A percentile compares a stretch with the other conserved stretches of the same genome.
phyloP scores from a whole-genome alignment of 2,329 filamentous ascomycete genomes.

The Aureobasidium uvarum region DNA sequence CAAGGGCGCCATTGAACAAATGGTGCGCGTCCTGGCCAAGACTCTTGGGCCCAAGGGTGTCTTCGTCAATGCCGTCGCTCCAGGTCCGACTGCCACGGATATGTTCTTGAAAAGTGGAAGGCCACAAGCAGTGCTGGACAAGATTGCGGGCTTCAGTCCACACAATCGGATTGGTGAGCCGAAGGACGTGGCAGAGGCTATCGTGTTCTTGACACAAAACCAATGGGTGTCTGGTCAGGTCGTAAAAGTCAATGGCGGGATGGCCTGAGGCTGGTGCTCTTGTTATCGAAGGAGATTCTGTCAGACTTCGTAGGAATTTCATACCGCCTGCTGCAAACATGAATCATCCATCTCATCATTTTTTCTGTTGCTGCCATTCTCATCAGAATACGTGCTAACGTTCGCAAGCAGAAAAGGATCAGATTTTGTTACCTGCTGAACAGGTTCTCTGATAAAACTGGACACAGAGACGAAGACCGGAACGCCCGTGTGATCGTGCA shows the following conservation, averaged over 20 bases:
- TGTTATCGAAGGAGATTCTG: neutral
- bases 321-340: neutral
- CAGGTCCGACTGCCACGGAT: constrained; percentile 57
- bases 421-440: too few species aligned
- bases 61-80: constrained; percentile 53
- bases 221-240: constrained; percentile 52
- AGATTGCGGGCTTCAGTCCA: constrained; percentile 45
- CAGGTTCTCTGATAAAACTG: too few species aligned
- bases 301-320: neutral
- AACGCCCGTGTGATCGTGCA: too few species aligned
- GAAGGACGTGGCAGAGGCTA: constrained; percentile 51
- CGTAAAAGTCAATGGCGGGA: constrained; percentile 48
- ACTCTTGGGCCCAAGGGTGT: constrained; percentile 55
- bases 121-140: constrained; percentile 48
- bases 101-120: constrained; percentile 52
- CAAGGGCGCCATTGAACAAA: constrained; percentile 60
- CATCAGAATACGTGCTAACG: too few species aligned
- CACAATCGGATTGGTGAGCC: constrained; percentile 50
- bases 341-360: too few species aligned
- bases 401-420: too few species aligned
- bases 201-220: constrained; percentile 45
- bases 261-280: constrained; percentile 27
- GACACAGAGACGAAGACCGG: too few species aligned
- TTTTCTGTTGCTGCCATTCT: too few species aligned
- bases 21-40: constrained; percentile 48